A percentile compares a stretch with the other conserved stretches of the same genome.
phyloP scores from a whole-genome alignment of 768 basidiomycete species.

The Sistotremastrum suecicum region DNA sequence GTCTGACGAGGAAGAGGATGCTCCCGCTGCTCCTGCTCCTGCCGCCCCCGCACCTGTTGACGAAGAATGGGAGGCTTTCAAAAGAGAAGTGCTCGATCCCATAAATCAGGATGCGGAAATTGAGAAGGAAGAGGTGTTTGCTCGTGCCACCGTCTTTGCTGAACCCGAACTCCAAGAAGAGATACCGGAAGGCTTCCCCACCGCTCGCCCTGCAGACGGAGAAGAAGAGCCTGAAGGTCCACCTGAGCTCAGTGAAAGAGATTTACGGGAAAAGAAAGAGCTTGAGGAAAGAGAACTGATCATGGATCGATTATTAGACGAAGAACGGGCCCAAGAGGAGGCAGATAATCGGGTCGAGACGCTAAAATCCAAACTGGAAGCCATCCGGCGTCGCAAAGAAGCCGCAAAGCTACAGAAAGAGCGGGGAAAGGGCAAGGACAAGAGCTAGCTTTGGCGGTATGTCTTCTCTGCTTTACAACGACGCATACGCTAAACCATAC shows the following conservation, averaged over 20 bases:
- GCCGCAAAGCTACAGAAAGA: constrained; percentile 11
- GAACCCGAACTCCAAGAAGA: constrained; percentile 47
- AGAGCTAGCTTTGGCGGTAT: no score
- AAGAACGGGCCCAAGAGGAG: constrained; percentile 79
- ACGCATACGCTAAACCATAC: no score
- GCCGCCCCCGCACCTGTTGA: constrained; percentile 31
- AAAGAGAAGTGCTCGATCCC: constrained; percentile 41
- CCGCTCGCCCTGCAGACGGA: constrained; percentile 14
- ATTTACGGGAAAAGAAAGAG: constrained; percentile 35
- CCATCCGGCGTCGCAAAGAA: constrained; percentile 34
- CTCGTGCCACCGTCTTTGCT: constrained; percentile 54
- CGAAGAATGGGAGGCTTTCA: constrained; percentile 61
- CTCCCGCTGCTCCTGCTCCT: constrained; percentile 8
- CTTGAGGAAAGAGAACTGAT: constrained; percentile 69
- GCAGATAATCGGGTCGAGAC: constrained; percentile 60
- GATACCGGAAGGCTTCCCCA: constrained; percentile 34
- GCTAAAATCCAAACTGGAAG: constrained; percentile 53
- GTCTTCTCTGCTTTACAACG: no score
- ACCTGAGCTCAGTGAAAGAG: constrained; percentile 29
- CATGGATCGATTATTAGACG: constrained; percentile 73
- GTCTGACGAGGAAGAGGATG: constrained; percentile 23
- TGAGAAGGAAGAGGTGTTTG: constrained; percentile 34
- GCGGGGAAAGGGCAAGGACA: no score
- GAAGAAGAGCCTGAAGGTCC: constrained; percentile 14
- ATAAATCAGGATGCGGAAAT: constrained; percentile 12